Conservation (phyloP, 306 rosid genomes). For the Cucumis sativus region DNA sequence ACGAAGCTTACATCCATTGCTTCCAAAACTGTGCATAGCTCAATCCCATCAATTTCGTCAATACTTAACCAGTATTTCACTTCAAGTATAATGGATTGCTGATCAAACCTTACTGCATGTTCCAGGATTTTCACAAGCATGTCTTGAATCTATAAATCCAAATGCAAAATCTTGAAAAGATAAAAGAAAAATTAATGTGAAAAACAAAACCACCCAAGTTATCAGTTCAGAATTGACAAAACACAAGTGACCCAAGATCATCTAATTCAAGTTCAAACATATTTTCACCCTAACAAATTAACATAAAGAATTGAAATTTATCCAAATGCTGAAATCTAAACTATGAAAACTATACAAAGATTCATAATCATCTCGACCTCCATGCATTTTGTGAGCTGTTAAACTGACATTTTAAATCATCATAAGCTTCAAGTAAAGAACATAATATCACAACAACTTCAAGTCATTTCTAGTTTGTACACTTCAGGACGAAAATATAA, state of each 20-base stretch:
- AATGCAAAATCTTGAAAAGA: constrained; percentile 71
- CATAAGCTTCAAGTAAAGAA: not conserved
- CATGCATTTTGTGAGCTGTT: not conserved
- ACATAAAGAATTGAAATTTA: not conserved
- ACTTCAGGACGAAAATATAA: not conserved
- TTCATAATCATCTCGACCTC: not conserved
- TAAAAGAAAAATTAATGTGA: constrained; percentile 34
- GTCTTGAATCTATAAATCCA: constrained; percentile 96
- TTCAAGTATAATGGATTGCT: constrained; percentile 31
- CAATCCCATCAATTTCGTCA: constrained; percentile 29
- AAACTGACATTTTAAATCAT: not conserved
- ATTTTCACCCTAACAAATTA: not conserved
- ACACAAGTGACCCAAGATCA: not conserved
- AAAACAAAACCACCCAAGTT: not conserved
- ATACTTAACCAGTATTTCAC: constrained; percentile 38
- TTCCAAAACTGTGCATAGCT: constrained; percentile 52
- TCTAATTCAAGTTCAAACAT: not conserved
- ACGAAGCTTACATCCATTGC: constrained; percentile 71
- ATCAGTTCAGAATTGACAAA: not conserved
- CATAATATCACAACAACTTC: not conserved
- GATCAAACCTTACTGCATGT: constrained; percentile 66
- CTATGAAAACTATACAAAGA: not conserved
- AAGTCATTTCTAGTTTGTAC: not conserved
- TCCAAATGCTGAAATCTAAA: not conserved
- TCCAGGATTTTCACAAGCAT: constrained; percentile 61